These are phyloP conservation scores for Luffa aegyptiaca DNA, from an alignment of 306 rosid species.

Conservation along the genomic window DNA sequence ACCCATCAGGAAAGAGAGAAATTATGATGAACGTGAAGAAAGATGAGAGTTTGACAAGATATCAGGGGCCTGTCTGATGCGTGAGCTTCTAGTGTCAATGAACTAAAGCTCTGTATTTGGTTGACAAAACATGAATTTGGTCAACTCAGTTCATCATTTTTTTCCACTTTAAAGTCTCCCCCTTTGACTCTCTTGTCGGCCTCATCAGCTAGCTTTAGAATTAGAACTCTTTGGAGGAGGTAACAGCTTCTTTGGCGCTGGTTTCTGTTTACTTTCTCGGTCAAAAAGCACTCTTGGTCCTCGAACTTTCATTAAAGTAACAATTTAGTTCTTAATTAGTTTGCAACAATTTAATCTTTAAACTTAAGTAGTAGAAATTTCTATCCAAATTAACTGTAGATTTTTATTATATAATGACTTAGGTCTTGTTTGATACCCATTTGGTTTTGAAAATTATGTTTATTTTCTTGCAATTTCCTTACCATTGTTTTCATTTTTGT, in stretches of 20 bases:
- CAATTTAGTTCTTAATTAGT: too few relatives aligned
- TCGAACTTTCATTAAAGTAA: too few relatives aligned
- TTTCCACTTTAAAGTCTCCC: not conserved
- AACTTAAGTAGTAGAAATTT: too few relatives aligned
- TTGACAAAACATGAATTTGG: not conserved
- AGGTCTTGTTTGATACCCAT: too few relatives aligned
- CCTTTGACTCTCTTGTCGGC: not conserved
- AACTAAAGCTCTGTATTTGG: not conserved
- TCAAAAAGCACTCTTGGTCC: not conserved
- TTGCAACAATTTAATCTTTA: too few relatives aligned
- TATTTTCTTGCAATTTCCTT: too few relatives aligned
- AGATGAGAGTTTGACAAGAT: not conserved
- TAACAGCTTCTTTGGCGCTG: too few relatives aligned
- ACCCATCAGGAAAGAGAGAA: not conserved
- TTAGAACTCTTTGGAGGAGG: not conserved
- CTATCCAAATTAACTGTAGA: too few relatives aligned
- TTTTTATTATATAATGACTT: too few relatives aligned
- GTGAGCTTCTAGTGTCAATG: not conserved
- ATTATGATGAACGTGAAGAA: conserved; percentile 9
- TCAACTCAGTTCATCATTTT: not conserved
- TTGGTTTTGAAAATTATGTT: too few relatives aligned
- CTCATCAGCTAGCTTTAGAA: not conserved
- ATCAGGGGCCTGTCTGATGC: not conserved
- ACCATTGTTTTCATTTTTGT: too few relatives aligned
- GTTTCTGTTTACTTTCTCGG: too few relatives aligned